phyloP scores from a whole-genome alignment of 1,139 yeast genomes.

The Meyerozyma sp. region DNA sequence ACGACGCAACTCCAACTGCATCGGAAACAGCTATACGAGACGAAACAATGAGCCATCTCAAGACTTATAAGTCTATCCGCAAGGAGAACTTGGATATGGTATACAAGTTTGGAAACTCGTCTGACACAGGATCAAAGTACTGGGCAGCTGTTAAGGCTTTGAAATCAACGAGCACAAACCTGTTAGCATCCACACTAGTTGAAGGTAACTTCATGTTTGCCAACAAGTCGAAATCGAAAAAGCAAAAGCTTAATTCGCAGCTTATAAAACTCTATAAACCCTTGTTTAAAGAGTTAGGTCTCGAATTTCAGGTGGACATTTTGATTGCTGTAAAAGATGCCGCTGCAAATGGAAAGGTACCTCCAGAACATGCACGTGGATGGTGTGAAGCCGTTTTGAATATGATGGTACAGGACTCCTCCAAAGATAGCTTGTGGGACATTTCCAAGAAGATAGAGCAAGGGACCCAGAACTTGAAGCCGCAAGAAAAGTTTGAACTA shows the following conservation, averaged over 20 bases:
- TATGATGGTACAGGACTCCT: not conserved
- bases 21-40: not conserved
- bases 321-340: not conserved
- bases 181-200: not conserved
- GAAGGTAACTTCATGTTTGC: not conserved
- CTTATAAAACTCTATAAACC: conserved; percentile 25
- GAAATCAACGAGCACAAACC: conserved; percentile 1
- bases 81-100: conserved; percentile 37
- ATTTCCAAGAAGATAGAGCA: not conserved
- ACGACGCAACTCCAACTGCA: not conserved
- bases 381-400: not conserved
- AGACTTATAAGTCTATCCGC: conserved; percentile 33
- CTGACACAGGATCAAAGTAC: conserved; percentile 32
- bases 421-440: not conserved
- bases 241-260: conserved; percentile 21
- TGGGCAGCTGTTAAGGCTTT: conserved; percentile 31
- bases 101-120: conserved; percentile 34
- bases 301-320: conserved; percentile 10
- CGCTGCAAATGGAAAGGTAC: not conserved
- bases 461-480: not conserved
- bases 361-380: not conserved
- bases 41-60: conserved; percentile 14
- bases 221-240: conserved; percentile 13
- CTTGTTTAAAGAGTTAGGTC: conserved; percentile 18
- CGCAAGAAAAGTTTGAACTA: conserved; percentile 5